Evolutionary conservation across 164 flowering plant genomes (phyloP).

Genomic region (Chloranthus sessilifolius): DNA sequence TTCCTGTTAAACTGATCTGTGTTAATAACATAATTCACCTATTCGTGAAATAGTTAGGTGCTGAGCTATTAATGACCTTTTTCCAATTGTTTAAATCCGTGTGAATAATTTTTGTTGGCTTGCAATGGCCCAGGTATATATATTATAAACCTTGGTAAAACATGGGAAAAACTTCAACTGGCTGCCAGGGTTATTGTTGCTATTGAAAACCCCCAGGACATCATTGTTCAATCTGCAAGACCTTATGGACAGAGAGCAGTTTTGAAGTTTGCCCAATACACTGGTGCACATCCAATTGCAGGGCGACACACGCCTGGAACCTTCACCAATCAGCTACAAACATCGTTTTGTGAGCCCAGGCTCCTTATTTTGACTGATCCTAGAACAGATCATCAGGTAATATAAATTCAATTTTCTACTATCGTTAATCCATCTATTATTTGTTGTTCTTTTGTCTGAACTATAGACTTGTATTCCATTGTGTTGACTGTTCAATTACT

Average conservation of each 20-base stretch:
- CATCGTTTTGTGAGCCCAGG: constrained; percentile 74
- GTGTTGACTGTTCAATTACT: neutral
- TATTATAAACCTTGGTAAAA: constrained; percentile 81
- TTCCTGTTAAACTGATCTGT: too few species aligned
- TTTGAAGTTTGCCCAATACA: constrained; percentile 75
- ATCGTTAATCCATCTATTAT: too few species aligned
- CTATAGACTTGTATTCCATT: neutral
- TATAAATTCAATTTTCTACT: neutral
- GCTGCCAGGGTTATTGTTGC: constrained; percentile 95
- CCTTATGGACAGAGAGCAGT: constrained; percentile 95
- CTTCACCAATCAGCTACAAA: constrained; percentile 82
- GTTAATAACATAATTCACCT: too few species aligned
- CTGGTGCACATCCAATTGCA: constrained; percentile 78
- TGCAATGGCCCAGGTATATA: constrained; percentile 46
- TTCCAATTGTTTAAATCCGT: too few species aligned
- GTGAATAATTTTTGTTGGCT: too few species aligned
- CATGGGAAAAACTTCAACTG: constrained; percentile 85
- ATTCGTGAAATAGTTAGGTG: too few species aligned
- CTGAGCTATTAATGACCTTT: too few species aligned
- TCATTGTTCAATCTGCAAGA: constrained; percentile 90
- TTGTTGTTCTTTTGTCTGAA: too few species aligned
- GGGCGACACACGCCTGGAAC: constrained; percentile 93
- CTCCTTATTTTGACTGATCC: constrained; percentile 84
- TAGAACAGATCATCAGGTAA: constrained; percentile 56
- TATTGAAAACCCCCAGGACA: constrained; percentile 81